Conservation (phyloP, 1,139 yeast species). For the Pichia sp. region DNA sequence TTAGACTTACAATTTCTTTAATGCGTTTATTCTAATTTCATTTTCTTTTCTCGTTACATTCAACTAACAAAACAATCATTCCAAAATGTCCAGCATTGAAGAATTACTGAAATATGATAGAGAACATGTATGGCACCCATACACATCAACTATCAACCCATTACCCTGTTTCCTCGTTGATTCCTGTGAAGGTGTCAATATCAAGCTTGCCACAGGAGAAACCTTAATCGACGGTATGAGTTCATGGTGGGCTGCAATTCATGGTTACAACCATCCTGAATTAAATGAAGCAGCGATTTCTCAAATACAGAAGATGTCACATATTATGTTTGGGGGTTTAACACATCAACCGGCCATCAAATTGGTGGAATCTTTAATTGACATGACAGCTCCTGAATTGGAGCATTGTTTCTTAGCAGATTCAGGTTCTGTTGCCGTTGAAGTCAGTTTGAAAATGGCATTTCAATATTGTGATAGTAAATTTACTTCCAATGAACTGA, state of each 20-base stretch:
- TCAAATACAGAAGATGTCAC: slow-evolving; percentile 31
- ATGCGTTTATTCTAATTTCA: neutral
- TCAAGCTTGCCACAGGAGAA: slow-evolving; percentile 25
- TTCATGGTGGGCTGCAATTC: slow-evolving; percentile 38
- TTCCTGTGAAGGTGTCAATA: slow-evolving; percentile 29
- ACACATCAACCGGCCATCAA: slow-evolving; percentile 34
- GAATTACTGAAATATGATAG: slow-evolving; percentile 27
- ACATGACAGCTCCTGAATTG: slow-evolving; percentile 27
- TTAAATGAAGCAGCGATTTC: slow-evolving; percentile 30
- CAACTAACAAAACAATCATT: neutral
- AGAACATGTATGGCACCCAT: slow-evolving; percentile 36
- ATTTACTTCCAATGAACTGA: slow-evolving; percentile 13
- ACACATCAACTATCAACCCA: slow-evolving; percentile 32
- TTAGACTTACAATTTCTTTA: too few relatives aligned
- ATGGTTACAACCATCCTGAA: slow-evolving; percentile 34
- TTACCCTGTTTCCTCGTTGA: slow-evolving; percentile 32
- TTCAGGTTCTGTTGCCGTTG: slow-evolving; percentile 54
- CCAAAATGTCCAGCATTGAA: slow-evolving; percentile 8
- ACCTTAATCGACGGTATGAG: slow-evolving; percentile 35
- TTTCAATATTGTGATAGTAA: slow-evolving; percentile 54
- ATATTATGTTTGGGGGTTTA: slow-evolving; percentile 37
- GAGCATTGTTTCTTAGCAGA: slow-evolving; percentile 35
- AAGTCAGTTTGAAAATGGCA: slow-evolving; percentile 49
- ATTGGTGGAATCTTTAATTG: slow-evolving; percentile 25
- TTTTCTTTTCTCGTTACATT: neutral